A percentile compares a stretch with the other conserved stretches of the same genome.
These are phyloP conservation scores for Gonium pectorale DNA, from an alignment of 139 green algal species.

Conservation along the genomic window DNA sequence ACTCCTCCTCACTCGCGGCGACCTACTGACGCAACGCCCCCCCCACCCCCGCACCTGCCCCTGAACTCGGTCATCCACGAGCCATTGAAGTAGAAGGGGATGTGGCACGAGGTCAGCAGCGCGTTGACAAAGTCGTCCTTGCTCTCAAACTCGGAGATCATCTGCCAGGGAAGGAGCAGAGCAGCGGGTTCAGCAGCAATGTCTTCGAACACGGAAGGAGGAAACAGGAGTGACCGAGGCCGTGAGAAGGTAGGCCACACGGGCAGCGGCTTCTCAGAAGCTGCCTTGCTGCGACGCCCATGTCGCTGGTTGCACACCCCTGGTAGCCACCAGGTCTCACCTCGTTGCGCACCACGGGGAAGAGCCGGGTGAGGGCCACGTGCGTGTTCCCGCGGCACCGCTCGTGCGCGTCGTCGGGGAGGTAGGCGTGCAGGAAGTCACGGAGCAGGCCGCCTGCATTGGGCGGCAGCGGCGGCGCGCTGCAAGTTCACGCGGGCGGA, in stretches of 20 bases:
- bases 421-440: slow-evolving; percentile 59
- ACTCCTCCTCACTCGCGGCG: neutral
- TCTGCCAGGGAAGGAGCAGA: slow-evolving; percentile 24
- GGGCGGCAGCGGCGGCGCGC: neutral
- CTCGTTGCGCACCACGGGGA: slow-evolving; percentile 53
- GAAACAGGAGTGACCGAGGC: too few species aligned
- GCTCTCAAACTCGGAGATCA: slow-evolving; percentile 76
- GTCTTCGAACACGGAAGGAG: too few species aligned
- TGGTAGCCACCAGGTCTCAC: too few species aligned
- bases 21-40: neutral
- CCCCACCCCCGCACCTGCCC: slow-evolving; percentile 44
- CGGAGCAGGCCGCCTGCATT: slow-evolving; percentile 48
- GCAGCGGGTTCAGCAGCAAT: neutral
- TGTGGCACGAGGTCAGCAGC: slow-evolving; percentile 87
- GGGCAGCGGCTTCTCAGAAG: too few species aligned
- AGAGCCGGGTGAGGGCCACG: slow-evolving; percentile 54
- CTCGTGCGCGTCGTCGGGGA: slow-evolving; percentile 62
- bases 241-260: too few species aligned
- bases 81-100: slow-evolving; percentile 81
- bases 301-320: too few species aligned
- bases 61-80: slow-evolving; percentile 77
- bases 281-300: too few species aligned
- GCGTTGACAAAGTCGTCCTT: slow-evolving; percentile 82
- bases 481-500: too few species aligned
- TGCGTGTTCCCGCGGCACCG: slow-evolving; percentile 57